phyloP scores from a whole-genome alignment of 768 basidiomycete species.

The Mycena olivaceomarginata region DNA sequence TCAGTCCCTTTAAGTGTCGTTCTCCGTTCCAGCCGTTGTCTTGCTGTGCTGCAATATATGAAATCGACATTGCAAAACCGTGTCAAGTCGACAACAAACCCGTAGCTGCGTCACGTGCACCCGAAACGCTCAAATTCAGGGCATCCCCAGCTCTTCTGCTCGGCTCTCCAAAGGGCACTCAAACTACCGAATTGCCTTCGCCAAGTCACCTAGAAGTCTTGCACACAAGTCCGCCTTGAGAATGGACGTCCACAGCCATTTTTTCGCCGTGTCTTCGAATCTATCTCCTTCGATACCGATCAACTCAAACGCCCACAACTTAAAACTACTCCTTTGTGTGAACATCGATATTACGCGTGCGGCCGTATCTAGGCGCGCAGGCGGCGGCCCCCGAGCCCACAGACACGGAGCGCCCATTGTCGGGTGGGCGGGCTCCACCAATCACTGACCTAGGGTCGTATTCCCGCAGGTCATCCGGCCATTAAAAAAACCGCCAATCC shows the following conservation, averaged over 20 bases:
- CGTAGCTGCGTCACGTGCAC: not conserved
- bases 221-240: not conserved
- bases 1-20: not conserved
- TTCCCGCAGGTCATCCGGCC: not conserved
- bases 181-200: not conserved
- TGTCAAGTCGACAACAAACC: slow-evolving; percentile 2
- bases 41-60: slow-evolving; percentile 16
- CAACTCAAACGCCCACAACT: no score
- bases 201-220: not conserved
- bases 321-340: not conserved
- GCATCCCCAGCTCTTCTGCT: not conserved
- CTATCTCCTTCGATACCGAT: slow-evolving; percentile 18
- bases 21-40: not conserved
- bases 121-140: slow-evolving; percentile 12
- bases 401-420: not conserved
- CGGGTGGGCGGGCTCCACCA: not conserved
- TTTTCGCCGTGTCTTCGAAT: not conserved
- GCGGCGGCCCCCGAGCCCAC: not conserved
- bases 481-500: not conserved
- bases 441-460: slow-evolving; percentile 13
- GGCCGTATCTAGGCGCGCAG: not conserved
- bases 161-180: no score
- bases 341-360: not conserved
- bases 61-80: slow-evolving; percentile 3
- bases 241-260: not conserved